Percentiles rank a stretch among this genome's conserved stretches.
Evolutionary conservation across 2,329 filamentous ascomycete species (phyloP).

Genomic region (Colletotrichum phormii): DNA sequence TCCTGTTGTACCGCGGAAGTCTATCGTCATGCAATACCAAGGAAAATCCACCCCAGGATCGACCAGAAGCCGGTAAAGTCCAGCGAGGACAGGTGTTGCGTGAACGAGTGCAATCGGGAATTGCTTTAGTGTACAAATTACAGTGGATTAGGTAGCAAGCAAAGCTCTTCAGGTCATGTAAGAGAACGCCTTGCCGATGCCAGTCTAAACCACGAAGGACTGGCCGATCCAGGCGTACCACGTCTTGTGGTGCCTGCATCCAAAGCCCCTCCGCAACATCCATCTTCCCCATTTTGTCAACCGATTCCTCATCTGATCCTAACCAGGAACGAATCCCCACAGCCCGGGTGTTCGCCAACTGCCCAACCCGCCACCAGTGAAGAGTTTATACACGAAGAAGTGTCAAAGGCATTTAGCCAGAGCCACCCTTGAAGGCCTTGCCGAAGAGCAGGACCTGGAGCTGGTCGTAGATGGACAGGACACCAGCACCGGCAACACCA

Average conservation of each 20-base stretch:
- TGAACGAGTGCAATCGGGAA: conserved; percentile 57
- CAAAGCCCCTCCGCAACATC: conserved; percentile 60
- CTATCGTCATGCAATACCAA: conserved; percentile 36
- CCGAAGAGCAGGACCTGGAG: conserved; percentile 99
- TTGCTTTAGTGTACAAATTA: conserved; percentile 73
- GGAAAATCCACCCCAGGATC: conserved; percentile 33
- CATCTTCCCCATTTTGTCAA: conserved; percentile 59
- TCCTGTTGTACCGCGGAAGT: conserved; percentile 30
- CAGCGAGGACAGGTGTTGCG: conserved; percentile 49
- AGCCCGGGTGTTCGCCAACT: conserved; percentile 48
- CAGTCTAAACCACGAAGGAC: conserved; percentile 60
- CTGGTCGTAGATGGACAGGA: conserved; percentile 99
- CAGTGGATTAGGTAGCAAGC: conserved; percentile 65
- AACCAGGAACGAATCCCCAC: conserved; percentile 44
- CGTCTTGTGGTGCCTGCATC: conserved; percentile 50
- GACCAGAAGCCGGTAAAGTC: conserved; percentile 41
- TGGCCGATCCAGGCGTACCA: conserved; percentile 48
- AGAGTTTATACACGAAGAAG: conserved; percentile 56
- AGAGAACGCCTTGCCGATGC: conserved; percentile 61
- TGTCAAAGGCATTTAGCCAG: conserved; percentile 57
- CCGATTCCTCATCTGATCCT: conserved; percentile 44
- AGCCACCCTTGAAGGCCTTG: conserved; percentile 92
- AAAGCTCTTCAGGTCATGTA: conserved; percentile 53
- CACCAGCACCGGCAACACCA: conserved; percentile 99
- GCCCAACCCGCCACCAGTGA: conserved; percentile 44